phyloP scores from a whole-genome alignment of 2,329 filamentous ascomycete genomes.

The Pleoardoris graminearum region DNA sequence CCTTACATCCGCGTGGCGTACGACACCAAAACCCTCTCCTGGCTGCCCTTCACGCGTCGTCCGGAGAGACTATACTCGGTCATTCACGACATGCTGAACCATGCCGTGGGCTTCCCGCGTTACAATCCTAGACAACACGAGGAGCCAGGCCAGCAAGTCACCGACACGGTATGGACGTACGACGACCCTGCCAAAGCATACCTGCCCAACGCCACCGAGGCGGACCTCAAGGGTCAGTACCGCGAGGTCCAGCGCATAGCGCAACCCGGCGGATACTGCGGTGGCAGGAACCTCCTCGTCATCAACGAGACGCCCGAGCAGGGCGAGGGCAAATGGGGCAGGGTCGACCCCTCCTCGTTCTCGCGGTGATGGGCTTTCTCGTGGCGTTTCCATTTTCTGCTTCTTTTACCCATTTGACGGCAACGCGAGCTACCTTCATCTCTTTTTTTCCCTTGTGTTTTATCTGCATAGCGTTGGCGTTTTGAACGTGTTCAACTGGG shows the following conservation, averaged over 20 bases:
- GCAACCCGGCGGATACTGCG: conserved; percentile 60
- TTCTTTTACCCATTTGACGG: no score
- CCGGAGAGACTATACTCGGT: conserved; percentile 68
- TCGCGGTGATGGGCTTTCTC: conserved; percentile 12
- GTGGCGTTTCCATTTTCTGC: background rate
- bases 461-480: background rate
- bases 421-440: no score
- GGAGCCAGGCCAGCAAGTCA: conserved; percentile 58
- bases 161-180: conserved; percentile 57
- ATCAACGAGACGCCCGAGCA: conserved; percentile 44
- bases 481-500: background rate
- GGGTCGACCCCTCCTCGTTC: conserved; percentile 31
- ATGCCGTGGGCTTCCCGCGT: conserved; percentile 59
- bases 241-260: conserved; percentile 50
- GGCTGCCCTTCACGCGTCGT: conserved; percentile 63
- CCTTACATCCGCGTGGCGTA: conserved; percentile 75
- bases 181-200: conserved; percentile 35
- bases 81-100: conserved; percentile 62
- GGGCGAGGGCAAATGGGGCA: conserved; percentile 39
- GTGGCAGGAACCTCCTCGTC: conserved; percentile 57
- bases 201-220: conserved; percentile 27
- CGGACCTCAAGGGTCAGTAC: conserved; percentile 34
- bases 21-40: conserved; percentile 58
- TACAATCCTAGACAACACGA: conserved; percentile 65
- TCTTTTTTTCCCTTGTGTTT: background rate